Evolutionary conservation across 306 rosid genomes (phyloP).

Genomic region (Casuarina glauca): DNA sequence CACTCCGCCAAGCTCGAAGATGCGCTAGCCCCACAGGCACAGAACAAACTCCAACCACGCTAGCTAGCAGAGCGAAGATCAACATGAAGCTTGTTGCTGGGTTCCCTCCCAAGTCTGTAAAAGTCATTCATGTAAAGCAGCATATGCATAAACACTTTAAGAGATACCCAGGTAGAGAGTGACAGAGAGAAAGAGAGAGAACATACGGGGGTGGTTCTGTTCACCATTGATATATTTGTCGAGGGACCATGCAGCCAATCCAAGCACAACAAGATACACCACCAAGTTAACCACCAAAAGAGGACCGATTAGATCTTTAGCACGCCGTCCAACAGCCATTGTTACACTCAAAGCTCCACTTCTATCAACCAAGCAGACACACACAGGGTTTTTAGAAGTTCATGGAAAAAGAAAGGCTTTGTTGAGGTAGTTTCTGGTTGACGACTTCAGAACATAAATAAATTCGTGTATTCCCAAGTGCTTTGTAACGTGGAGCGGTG

Average conservation of each 20-base stretch:
- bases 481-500: background rate
- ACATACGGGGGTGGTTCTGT: constrained; percentile 42
- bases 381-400: constrained; percentile 10
- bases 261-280: constrained; percentile 31
- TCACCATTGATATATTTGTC: constrained; percentile 46
- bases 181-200: background rate
- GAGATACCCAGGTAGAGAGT: background rate
- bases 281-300: constrained; percentile 39
- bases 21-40: constrained; percentile 35
- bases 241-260: constrained; percentile 48
- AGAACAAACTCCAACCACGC: constrained; percentile 36
- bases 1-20: constrained; percentile 38
- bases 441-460: constrained; percentile 6
- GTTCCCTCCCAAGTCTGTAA: constrained; percentile 46
- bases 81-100: constrained; percentile 43
- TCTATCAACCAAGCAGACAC: background rate
- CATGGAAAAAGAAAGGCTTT: background rate
- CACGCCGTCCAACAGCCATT: constrained; percentile 35
- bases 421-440: constrained; percentile 22
- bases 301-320: constrained; percentile 36
- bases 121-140: background rate
- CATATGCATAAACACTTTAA: background rate
- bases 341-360: background rate
- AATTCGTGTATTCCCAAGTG: background rate
- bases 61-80: constrained; percentile 35